These are phyloP conservation scores for Phragmites australis DNA, from an alignment of 176 grass and related monocot genomes.

Conservation along the genomic window DNA sequence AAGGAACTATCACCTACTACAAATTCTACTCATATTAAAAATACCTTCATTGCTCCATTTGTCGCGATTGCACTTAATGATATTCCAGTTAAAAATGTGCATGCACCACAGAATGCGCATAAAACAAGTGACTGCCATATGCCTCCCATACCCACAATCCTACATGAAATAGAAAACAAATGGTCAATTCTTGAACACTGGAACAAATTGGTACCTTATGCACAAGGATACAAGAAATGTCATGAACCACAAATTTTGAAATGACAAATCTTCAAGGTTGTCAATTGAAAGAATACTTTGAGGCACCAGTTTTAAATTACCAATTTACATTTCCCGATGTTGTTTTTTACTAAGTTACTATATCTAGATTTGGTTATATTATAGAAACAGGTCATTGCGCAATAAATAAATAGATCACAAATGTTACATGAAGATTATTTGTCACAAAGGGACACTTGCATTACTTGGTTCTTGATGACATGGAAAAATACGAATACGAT, in stretches of 20 bases:
- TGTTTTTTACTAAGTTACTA: not conserved
- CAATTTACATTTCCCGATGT: not conserved
- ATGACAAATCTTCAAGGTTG: not conserved
- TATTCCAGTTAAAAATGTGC: constrained; percentile 87
- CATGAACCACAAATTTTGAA: constrained; percentile 15
- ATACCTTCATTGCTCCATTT: constrained; percentile 99
- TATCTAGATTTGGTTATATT: not conserved
- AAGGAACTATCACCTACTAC: not conserved
- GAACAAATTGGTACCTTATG: not conserved
- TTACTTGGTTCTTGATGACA: not conserved
- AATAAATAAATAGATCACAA: constrained; percentile 2
- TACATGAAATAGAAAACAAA: constrained; percentile 41
- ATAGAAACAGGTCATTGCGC: not conserved
- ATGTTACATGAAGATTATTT: constrained; percentile 24
- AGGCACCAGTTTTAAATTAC: not conserved
- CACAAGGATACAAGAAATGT: not conserved
- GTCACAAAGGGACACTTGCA: not conserved
- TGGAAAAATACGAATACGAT: not conserved
- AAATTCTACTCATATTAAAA: not conserved
- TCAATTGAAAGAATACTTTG: not conserved
- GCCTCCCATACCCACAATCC: constrained; percentile 97
- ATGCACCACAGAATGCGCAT: constrained; percentile 68
- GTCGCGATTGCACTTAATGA: constrained; percentile 97
- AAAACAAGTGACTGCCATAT: constrained; percentile 78
- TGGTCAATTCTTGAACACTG: not conserved